Percentiles rank a stretch among this genome's conserved stretches.
These are phyloP conservation scores for Hygrophorus russula DNA, from an alignment of 768 basidiomycete genomes.

Conservation along the genomic window DNA sequence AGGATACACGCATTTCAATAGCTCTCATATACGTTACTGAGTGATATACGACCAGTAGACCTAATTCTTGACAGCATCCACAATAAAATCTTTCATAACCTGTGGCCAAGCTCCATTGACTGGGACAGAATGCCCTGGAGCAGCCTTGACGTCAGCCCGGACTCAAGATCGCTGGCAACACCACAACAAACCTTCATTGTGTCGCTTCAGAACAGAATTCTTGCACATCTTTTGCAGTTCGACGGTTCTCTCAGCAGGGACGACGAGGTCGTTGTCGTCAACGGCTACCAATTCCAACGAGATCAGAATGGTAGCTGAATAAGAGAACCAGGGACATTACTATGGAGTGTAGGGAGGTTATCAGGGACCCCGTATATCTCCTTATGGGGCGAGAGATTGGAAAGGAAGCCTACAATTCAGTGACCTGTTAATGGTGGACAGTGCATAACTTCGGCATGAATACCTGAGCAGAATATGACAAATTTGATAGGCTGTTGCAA, in stretches of 20 bases:
- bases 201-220: constrained; percentile 8
- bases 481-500: constrained; percentile 12
- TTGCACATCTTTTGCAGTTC: constrained; percentile 12
- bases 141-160: background rate
- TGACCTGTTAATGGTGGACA: background rate
- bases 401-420: constrained; percentile 12
- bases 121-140: constrained; percentile 11
- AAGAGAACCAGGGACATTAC: constrained; percentile 2
- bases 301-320: background rate
- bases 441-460: background rate
- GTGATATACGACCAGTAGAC: too few relatives aligned
- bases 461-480: constrained; percentile 14
- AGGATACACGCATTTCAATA: too few relatives aligned
- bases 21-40: too few relatives aligned
- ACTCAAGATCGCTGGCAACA: too few relatives aligned
- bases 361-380: constrained; percentile 14
- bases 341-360: constrained; percentile 12
- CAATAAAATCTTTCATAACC: constrained; percentile 11
- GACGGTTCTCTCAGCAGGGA: constrained; percentile 9
- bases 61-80: constrained; percentile 4
- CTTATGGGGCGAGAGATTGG: constrained; percentile 10
- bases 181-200: constrained; percentile 10
- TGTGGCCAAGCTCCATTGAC: constrained; percentile 10
- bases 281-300: constrained; percentile 6
- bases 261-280: constrained; percentile 10